A percentile compares a stretch with the other conserved stretches of the same genome.
phyloP scores from a whole-genome alignment of 2,329 filamentous ascomycete species.

The Didymella segeticola region DNA sequence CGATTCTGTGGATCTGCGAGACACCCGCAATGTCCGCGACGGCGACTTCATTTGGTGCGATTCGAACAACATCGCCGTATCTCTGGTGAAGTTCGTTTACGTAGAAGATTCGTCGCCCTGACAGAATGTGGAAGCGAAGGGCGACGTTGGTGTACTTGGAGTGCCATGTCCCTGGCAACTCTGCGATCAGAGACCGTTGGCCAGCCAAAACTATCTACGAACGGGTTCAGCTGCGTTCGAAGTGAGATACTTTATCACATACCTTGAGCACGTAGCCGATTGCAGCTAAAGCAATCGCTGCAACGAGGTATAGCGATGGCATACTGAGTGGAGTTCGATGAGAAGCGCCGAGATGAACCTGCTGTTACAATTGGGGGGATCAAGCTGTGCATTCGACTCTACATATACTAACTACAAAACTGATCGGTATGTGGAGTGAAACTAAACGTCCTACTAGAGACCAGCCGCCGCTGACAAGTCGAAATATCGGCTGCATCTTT shows the following conservation, averaged over 20 bases:
- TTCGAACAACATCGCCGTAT: constrained; percentile 38
- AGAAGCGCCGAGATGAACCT: background rate
- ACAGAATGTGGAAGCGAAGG: constrained; percentile 46
- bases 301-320: constrained; percentile 1
- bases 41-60: constrained; percentile 34
- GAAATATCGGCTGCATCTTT: background rate
- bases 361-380: background rate
- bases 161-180: constrained; percentile 41
- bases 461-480: background rate
- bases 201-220: background rate
- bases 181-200: constrained; percentile 13
- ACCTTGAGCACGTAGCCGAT: constrained; percentile 1
- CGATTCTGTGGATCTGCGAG: constrained; percentile 43
- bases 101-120: constrained; percentile 48
- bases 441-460: background rate
- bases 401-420: background rate
- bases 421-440: constrained; percentile 7
- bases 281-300: background rate
- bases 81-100: constrained; percentile 47
- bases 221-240: background rate
- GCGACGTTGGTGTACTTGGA: constrained; percentile 38
- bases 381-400: background rate
- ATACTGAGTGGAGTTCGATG: background rate
- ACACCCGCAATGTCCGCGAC: constrained; percentile 28
- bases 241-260: background rate